Evolutionary conservation across 2,329 filamentous ascomycete genomes (phyloP).

Genomic region (Verticillium dahliae): DNA sequence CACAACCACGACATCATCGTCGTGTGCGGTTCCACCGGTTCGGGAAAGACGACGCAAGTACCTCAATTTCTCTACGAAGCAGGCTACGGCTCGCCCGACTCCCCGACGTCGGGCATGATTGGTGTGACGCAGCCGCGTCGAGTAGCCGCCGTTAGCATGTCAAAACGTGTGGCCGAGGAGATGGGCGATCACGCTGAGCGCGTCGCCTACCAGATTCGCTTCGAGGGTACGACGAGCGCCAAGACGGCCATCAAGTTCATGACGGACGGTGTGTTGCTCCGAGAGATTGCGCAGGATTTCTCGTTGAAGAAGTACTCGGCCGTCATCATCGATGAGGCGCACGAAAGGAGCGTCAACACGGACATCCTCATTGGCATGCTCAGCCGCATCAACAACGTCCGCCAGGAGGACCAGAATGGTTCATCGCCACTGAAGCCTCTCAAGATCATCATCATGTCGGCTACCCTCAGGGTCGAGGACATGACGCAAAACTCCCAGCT

Average conservation of each 20-base stretch:
- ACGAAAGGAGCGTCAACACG: slow-evolving; percentile 95
- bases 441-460: slow-evolving; percentile 97
- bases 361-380: slow-evolving; percentile 98
- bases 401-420: slow-evolving; percentile 67
- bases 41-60: slow-evolving; percentile 94
- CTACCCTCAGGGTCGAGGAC: slow-evolving; percentile 84
- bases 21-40: slow-evolving; percentile 90
- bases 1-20: slow-evolving; percentile 87
- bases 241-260: slow-evolving; percentile 96
- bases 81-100: slow-evolving; percentile 74
- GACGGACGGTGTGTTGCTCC: slow-evolving; percentile 92
- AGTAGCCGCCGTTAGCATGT: slow-evolving; percentile 95
- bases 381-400: slow-evolving; percentile 81
- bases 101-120: slow-evolving; percentile 84
- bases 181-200: slow-evolving; percentile 68
- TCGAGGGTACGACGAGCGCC: slow-evolving; percentile 73
- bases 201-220: slow-evolving; percentile 92
- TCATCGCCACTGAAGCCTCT: slow-evolving; percentile 64
- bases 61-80: slow-evolving; percentile 95
- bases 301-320: slow-evolving; percentile 84
- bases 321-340: slow-evolving; percentile 92
- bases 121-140: slow-evolving; percentile 90
- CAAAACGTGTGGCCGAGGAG: slow-evolving; percentile 82
- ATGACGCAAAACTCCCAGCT: slow-evolving; percentile 78
- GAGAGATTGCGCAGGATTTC: slow-evolving; percentile 88